Evolutionary conservation across 1,139 yeast species (phyloP), one percentile per base, ranked within the genome.

Genomic region (Geotrichum klebahnii): DNA sequence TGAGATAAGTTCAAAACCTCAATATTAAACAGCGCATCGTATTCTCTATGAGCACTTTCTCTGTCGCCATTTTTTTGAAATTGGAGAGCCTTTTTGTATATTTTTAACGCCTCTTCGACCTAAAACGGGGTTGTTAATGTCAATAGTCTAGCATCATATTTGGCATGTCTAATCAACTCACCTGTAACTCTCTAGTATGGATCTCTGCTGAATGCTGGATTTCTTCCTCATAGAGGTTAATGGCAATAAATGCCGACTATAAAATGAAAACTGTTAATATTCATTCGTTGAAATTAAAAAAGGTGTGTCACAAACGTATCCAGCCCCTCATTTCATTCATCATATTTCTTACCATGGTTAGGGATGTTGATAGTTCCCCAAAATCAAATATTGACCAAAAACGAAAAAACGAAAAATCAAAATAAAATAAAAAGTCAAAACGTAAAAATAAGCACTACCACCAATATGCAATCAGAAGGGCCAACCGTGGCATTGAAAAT

Each of bases 91-190:
- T 70, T 67, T 59, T 88, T 89, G 64, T 84, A 88, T 14, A 81
- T 68, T 58, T 80, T 80, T 65, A 84, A 83, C 2, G 96, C 95
- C 61, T 84, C 86, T 66, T 94, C 98, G 16, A 92, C 81, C 72
- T 88, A 16, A 10, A 34, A 24, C n/a, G n/a, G n/a, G n/a, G n/a
- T 17, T 5, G 20, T 9, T 12, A 20, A 36, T 29, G 29, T 28
- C 32, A n/a, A 14, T 19, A 38, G 28, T 35, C 33, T 8, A n/a
- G 14, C 17, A 16, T 3, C n/a, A 2, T 14, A 35, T 23, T 22
- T 10, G n/a, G n/a, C n/a, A n/a, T n/a, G 22, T 3, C 5, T 14
- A 4, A 35, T 24, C 22, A 24, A 59, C 69, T 33, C 52, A 70
- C 75, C 63, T 75, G 83, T n/a, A 79, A 67, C 61, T 92, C 98